A percentile compares a stretch with the other conserved stretches of the same genome.
These are phyloP conservation scores for Pythium diclinum DNA, from an alignment of 352 stramenopile species.

Conservation along the genomic window DNA sequence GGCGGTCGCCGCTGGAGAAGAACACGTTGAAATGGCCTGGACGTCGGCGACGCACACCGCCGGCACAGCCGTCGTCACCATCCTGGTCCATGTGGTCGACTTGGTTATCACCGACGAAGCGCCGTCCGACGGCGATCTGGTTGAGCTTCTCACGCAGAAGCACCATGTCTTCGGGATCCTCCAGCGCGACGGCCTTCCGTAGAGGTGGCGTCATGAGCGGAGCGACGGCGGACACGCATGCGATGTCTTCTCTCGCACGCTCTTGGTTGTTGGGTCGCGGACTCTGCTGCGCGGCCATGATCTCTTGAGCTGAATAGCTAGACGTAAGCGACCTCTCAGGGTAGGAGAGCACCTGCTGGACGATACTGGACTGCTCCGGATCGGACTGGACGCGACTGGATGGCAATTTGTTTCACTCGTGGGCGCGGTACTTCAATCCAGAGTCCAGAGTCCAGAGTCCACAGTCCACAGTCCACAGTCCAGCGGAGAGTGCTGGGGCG, in stretches of 20 bases:
- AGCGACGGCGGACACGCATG: not conserved
- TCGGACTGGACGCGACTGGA: slow-evolving; percentile 10
- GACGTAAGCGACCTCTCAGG: slow-evolving; percentile 3
- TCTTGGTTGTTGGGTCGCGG: slow-evolving; percentile 21
- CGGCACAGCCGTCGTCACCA: slow-evolving; percentile 20
- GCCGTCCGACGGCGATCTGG: slow-evolving; percentile 49
- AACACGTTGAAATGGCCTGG: slow-evolving; percentile 49
- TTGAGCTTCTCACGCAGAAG: slow-evolving; percentile 74
- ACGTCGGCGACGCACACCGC: not conserved
- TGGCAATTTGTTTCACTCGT: not conserved
- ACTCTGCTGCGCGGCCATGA: slow-evolving; percentile 23
- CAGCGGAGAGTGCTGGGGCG: not conserved
- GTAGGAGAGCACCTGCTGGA: not conserved
- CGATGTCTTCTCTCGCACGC: not conserved
- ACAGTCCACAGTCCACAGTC: slow-evolving; percentile 11
- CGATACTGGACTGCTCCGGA: slow-evolving; percentile 12
- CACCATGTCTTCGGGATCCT: slow-evolving; percentile 55
- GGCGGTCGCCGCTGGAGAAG: slow-evolving; percentile 34
- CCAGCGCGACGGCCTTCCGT: slow-evolving; percentile 18
- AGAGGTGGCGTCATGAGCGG: not conserved
- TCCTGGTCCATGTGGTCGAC: slow-evolving; percentile 29
- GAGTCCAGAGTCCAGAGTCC: slow-evolving; percentile 14
- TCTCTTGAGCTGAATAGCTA: slow-evolving; percentile 4
- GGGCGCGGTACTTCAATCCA: slow-evolving; percentile 17
- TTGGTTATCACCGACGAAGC: slow-evolving; percentile 11